phyloP scores from a whole-genome alignment of 2,329 filamentous ascomycete genomes.

The Graphiopsis chlorocephala region DNA sequence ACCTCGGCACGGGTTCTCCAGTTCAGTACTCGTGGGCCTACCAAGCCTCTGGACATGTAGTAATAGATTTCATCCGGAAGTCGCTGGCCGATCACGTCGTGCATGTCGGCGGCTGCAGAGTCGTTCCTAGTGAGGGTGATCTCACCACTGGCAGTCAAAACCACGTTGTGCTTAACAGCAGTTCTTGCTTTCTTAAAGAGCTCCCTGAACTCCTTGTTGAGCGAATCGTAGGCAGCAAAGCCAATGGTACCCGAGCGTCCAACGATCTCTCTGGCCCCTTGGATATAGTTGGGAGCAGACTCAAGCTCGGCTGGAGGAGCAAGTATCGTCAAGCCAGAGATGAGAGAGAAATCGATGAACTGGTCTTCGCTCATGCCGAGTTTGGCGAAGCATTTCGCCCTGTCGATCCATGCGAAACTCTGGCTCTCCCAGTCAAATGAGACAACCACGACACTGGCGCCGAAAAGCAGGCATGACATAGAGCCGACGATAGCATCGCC shows the following conservation, averaged over 20 bases:
- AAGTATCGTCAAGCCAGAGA: constrained; percentile 75
- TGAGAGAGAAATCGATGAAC: constrained; percentile 79
- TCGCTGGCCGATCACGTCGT: constrained; percentile 86
- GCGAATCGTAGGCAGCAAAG: constrained; percentile 63
- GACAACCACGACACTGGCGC: constrained; percentile 72
- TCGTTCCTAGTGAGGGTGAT: constrained; percentile 72
- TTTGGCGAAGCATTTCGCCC: constrained; percentile 57
- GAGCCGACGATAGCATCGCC: constrained; percentile 77
- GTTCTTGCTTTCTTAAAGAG: constrained; percentile 83
- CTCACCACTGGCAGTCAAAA: constrained; percentile 73
- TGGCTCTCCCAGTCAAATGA: constrained; percentile 66
- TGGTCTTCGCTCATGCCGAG: constrained; percentile 65
- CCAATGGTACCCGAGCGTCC: constrained; percentile 65
- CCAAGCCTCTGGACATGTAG: constrained; percentile 80
- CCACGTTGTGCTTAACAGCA: constrained; percentile 82
- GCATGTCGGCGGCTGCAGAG: constrained; percentile 74
- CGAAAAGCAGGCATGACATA: constrained; percentile 81
- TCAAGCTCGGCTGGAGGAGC: constrained; percentile 57
- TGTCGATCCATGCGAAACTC: constrained; percentile 61
- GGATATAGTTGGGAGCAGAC: constrained; percentile 52
- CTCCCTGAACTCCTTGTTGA: constrained; percentile 81
- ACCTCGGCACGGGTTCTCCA: constrained; percentile 80
- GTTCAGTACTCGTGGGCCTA: constrained; percentile 74
- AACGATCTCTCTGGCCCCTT: constrained; percentile 76
- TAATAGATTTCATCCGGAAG: constrained; percentile 87